A percentile compares a stretch with the other conserved stretches of the same genome.
Conservation (phyloP, 2,329 filamentous ascomycete genomes). For the Diaporthe sp. region DNA sequence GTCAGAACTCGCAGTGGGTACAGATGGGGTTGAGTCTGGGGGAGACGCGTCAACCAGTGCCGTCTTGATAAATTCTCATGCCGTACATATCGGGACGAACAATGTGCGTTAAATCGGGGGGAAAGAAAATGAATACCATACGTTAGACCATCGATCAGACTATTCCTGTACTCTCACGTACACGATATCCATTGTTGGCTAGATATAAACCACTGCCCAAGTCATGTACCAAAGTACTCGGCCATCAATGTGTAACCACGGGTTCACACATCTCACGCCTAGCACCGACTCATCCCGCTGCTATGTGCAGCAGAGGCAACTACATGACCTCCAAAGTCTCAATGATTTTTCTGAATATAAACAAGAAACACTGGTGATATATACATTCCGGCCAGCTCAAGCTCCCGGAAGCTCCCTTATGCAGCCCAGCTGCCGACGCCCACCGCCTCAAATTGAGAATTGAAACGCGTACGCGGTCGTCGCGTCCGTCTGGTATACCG, state of each 20-base stretch:
- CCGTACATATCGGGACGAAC: background rate
- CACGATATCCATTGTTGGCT: too few species aligned
- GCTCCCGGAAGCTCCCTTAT: background rate
- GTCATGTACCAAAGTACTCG: background rate
- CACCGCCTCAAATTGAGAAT: conserved; percentile 39
- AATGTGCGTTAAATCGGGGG: background rate
- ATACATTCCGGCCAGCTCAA: background rate
- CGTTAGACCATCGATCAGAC: too few species aligned
- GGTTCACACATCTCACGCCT: background rate
- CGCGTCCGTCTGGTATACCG: conserved; percentile 48
- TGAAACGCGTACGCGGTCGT: conserved; percentile 53
- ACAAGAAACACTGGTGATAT: background rate
- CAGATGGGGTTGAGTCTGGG: background rate
- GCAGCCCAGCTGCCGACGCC: background rate
- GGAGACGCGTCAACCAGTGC: background rate
- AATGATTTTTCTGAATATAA: background rate
- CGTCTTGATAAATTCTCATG: background rate
- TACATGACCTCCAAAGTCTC: too few species aligned
- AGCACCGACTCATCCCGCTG: too few species aligned
- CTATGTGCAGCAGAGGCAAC: too few species aligned
- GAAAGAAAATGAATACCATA: background rate
- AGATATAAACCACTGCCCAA: background rate
- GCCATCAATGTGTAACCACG: background rate
- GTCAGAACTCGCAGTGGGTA: background rate
- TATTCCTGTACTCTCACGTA: background rate